A percentile compares a stretch with the other conserved stretches of the same genome.
phyloP scores from a whole-genome alignment of 2,329 filamentous ascomycete genomes.

The Macrophomina pseudophaseolina region DNA sequence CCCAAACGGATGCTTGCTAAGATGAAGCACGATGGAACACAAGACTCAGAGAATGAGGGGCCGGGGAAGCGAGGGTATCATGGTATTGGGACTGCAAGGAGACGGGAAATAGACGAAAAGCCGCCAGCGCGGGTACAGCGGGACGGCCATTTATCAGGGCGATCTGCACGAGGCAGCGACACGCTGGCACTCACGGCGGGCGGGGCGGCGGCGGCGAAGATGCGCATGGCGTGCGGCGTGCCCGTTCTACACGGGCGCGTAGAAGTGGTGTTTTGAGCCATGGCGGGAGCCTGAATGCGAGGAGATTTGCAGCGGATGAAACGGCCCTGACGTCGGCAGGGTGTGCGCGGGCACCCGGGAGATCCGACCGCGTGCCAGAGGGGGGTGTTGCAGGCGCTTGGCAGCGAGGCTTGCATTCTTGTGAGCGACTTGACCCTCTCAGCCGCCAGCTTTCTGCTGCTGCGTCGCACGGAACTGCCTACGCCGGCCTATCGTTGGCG shows the following conservation, averaged over 20 bases:
- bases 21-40: slow-evolving; percentile 20
- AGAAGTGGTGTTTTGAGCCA: slow-evolving; percentile 24
- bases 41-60: slow-evolving; percentile 24
- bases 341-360: not conserved
- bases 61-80: slow-evolving; percentile 24
- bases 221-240: slow-evolving; percentile 14
- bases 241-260: slow-evolving; percentile 23
- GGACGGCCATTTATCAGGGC: slow-evolving; percentile 2
- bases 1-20: slow-evolving; percentile 12
- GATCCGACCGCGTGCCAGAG: slow-evolving; percentile 9
- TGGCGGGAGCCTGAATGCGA: slow-evolving; percentile 9
- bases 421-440: slow-evolving; percentile 13
- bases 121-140: slow-evolving; percentile 1
- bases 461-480: slow-evolving; percentile 17
- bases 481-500: not conserved
- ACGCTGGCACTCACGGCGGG: not conserved
- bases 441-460: slow-evolving; percentile 17
- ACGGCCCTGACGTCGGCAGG: slow-evolving; percentile 9
- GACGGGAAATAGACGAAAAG: not conserved
- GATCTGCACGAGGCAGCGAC: not conserved
- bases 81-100: slow-evolving; percentile 24
- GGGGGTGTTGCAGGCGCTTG: slow-evolving; percentile 9
- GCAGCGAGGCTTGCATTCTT: slow-evolving; percentile 15
- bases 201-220: not conserved
- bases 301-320: slow-evolving; percentile 19